Evolutionary conservation across 129 eudicot genomes (phyloP), one percentile per base, ranked within the genome.

Genomic region (Centrapalus pauciflorus): DNA sequence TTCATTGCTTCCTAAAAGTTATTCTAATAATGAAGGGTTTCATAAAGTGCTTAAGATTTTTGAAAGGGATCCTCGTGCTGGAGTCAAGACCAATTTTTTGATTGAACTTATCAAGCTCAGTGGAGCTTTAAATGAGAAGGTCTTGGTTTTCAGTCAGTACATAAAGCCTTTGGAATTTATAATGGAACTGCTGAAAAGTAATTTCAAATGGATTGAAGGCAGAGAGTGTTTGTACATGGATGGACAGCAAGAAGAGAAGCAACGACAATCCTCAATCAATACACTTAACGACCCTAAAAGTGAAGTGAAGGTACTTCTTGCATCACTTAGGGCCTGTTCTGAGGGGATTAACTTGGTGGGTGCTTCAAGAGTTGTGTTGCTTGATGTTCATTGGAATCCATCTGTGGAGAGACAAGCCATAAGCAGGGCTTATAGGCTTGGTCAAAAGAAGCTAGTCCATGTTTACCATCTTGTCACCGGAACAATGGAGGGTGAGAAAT

Each of bases 301-400:
- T 26, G 87, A 80, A 25, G 81, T 70, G 0, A 82, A 72, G 33
- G 79, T 87, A 0, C 50, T 90, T 33, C 79, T 90, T 27, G 97
- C 92, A 7, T 90, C 95, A 1, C 79, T 80, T 9, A 87, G 35
- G 61, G 82, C 85, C 5, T 90, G 95, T 33, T 77, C 83, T 28
- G 95, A 87, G 69, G 97, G 97, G 25, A 86, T 90, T n/a, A 82
- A 56, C 73, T 51, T 90, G 25, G 82, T 87, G 4, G 97, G 95
- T 48, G 97, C 95, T 17, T 87, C 95, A 0, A 78, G 97, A 26
- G 89, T 90, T 11, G 88, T 90, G 41, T 59, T 86, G 11, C 80
- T 90, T 10, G 97, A 90, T 71, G 95, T 87, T 9, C 84, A 81
- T 0, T 90, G 97, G 97, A 90, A 90, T 60, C 97, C 97, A 1